Percentiles rank a stretch among this genome's conserved stretches.
Evolutionary conservation across 129 eudicot species (phyloP).

Genomic region (Deinandra increscens): DNA sequence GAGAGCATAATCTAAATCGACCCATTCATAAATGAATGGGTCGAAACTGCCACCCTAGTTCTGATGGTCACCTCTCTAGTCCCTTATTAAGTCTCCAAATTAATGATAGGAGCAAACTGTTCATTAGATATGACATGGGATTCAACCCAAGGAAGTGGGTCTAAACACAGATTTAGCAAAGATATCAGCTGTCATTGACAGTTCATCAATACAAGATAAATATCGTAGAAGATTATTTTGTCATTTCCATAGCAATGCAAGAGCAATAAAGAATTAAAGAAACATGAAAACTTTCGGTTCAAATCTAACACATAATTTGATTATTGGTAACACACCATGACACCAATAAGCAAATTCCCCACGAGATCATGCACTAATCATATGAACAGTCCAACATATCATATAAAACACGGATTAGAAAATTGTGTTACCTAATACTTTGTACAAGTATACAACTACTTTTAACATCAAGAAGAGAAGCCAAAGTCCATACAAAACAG

Average conservation of each 20-base stretch:
- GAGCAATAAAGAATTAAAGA: background rate
- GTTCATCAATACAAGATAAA: background rate
- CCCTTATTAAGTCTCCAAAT: background rate
- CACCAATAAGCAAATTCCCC: background rate
- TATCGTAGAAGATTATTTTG: background rate
- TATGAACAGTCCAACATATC: conserved; percentile 12
- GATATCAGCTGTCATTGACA: background rate
- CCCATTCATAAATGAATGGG: background rate
- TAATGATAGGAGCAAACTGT: background rate
- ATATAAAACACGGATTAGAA: background rate
- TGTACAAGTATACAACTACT: background rate
- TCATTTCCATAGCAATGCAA: background rate
- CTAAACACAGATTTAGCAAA: background rate
- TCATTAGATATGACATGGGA: background rate
- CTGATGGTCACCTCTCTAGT: background rate
- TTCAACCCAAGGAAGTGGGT: background rate
- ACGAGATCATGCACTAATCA: background rate
- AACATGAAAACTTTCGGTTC: background rate
- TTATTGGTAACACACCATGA: background rate
- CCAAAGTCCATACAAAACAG: too few species aligned
- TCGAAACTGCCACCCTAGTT: background rate
- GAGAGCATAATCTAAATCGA: background rate
- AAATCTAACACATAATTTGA: background rate
- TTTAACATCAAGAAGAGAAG: too few species aligned
- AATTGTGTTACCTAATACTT: background rate